Conservation (phyloP, 129 eudicot species). For the Flaveria sonorensis region DNA sequence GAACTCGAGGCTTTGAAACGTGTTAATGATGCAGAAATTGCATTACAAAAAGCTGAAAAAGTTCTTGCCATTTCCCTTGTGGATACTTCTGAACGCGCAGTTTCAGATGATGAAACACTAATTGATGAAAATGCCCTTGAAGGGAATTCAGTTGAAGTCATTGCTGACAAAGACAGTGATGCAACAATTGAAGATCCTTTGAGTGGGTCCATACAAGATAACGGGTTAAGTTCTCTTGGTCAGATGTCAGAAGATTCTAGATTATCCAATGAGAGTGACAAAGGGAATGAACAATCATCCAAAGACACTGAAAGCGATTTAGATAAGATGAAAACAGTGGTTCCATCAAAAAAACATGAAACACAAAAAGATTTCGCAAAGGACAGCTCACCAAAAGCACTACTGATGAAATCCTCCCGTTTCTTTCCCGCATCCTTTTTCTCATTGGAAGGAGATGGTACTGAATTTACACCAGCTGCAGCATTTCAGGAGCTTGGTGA, state of each 20-base stretch:
- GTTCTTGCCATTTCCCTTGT: slow-evolving; percentile 42
- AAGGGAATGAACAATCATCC: slow-evolving; percentile 47
- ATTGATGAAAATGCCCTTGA: slow-evolving; percentile 40
- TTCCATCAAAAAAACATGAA: slow-evolving; percentile 64
- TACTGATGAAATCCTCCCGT: slow-evolving; percentile 85
- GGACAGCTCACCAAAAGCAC: slow-evolving; percentile 81
- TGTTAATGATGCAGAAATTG: slow-evolving; percentile 84
- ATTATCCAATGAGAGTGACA: slow-evolving; percentile 52
- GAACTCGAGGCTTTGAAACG: slow-evolving; percentile 87
- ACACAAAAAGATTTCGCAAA: slow-evolving; percentile 55
- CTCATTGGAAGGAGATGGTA: slow-evolving; percentile 74
- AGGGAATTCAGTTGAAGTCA: slow-evolving; percentile 38
- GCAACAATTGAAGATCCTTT: slow-evolving; percentile 38
- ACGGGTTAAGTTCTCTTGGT: slow-evolving; percentile 29
- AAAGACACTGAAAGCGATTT: slow-evolving; percentile 60
- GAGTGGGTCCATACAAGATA: slow-evolving; percentile 40
- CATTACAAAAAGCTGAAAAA: slow-evolving; percentile 77
- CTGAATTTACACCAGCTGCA: slow-evolving; percentile 77
- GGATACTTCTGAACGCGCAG: slow-evolving; percentile 46
- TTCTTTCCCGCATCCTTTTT: slow-evolving; percentile 96
- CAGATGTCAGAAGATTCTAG: slow-evolving; percentile 43
- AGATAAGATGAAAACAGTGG: slow-evolving; percentile 55
- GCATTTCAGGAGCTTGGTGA: slow-evolving; percentile 64
- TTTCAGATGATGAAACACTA: slow-evolving; percentile 41
- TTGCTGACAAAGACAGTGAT: slow-evolving; percentile 41